Evolutionary conservation across 2,329 filamentous ascomycete genomes (phyloP).

Genomic region (Trichoderma endophyticum): DNA sequence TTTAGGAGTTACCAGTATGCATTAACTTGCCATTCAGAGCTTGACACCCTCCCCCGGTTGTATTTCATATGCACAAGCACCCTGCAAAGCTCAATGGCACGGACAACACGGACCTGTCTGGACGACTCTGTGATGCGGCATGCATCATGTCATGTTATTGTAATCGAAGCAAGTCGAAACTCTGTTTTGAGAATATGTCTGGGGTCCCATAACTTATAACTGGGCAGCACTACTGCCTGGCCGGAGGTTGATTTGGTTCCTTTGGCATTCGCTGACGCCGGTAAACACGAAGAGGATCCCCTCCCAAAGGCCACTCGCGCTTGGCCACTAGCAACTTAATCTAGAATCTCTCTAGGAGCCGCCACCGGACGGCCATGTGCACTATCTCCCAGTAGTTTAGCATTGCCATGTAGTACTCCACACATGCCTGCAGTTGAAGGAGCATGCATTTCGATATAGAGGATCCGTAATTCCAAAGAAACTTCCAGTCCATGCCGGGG

Average conservation of each 20-base stretch:
- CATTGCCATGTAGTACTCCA: background rate
- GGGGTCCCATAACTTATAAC: background rate
- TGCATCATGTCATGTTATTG: background rate
- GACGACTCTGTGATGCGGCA: background rate
- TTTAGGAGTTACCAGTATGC: background rate
- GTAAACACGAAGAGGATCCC: background rate
- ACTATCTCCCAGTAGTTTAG: background rate
- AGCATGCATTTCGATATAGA: background rate
- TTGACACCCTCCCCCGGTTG: background rate
- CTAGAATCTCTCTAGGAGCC: background rate
- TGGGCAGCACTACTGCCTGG: background rate
- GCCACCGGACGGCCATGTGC: background rate
- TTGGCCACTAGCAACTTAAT: background rate
- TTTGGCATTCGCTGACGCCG: background rate
- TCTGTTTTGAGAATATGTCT: background rate
- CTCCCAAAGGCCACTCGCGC: background rate
- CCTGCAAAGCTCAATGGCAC: background rate
- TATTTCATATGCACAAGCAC: background rate
- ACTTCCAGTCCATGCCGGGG: background rate
- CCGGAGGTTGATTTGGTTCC: background rate
- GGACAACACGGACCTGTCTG: background rate
- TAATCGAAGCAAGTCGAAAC: background rate
- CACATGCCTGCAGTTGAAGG: background rate
- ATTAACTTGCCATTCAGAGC: background rate
- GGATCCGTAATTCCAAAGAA: background rate